Evolutionary conservation across 225 moss, liverwort and hornwort genomes (phyloP).

Genomic region (Lunularia cruciata): DNA sequence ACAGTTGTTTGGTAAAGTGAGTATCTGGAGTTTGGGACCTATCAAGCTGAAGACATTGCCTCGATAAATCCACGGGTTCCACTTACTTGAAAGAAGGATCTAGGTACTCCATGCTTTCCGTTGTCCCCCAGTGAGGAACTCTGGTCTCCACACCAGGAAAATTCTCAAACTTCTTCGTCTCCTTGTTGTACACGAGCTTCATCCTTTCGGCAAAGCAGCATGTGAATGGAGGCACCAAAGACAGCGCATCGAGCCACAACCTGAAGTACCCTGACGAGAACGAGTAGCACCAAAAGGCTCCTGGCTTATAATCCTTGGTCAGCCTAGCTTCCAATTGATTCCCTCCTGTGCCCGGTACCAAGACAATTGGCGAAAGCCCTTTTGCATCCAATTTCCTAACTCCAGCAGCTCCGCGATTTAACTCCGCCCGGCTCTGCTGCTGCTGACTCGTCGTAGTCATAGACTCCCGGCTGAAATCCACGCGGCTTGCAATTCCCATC

Average conservation of each 20-base stretch:
- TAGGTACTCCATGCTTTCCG: slow-evolving; percentile 74
- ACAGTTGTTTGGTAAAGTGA: too few relatives aligned
- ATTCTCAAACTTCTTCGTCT: slow-evolving; percentile 64
- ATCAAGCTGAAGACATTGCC: too few relatives aligned
- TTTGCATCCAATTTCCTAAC: neutral
- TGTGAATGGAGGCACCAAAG: slow-evolving; percentile 81
- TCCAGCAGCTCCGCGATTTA: neutral
- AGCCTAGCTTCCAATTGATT: slow-evolving; percentile 84
- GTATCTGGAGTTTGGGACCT: too few relatives aligned
- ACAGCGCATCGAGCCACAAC: slow-evolving; percentile 81
- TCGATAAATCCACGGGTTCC: neutral
- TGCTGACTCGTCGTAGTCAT: neutral
- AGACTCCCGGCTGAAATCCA: slow-evolving; percentile 1
- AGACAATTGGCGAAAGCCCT: slow-evolving; percentile 59
- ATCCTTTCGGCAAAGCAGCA: slow-evolving; percentile 79
- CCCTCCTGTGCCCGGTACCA: slow-evolving; percentile 87
- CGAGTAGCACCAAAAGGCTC: slow-evolving; percentile 68
- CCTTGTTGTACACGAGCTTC: slow-evolving; percentile 61
- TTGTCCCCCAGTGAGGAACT: slow-evolving; percentile 78
- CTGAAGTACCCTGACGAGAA: slow-evolving; percentile 72
- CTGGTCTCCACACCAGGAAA: slow-evolving; percentile 77
- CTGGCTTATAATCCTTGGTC: slow-evolving; percentile 57
- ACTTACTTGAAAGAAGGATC: slow-evolving; percentile 81
- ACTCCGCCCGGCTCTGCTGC: neutral
- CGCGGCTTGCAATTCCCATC: neutral